phyloP scores from a whole-genome alignment of 192 early-diverging fungal genomes.

The Podila clonocystis region DNA sequence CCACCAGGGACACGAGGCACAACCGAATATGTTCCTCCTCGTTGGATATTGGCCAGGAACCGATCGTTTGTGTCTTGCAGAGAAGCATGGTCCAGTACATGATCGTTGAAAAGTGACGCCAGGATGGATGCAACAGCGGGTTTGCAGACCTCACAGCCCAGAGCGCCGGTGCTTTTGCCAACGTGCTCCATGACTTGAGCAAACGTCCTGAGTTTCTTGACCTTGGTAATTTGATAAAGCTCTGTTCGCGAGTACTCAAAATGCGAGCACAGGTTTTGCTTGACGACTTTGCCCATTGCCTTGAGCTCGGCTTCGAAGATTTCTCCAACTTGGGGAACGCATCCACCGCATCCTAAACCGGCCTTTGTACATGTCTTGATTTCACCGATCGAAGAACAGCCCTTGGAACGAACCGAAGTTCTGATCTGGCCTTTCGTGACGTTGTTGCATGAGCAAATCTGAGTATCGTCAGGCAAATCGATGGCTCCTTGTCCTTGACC shows the following conservation, averaged over 20 bases:
- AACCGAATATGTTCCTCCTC: constrained; percentile 72
- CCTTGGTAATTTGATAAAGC: constrained; percentile 68
- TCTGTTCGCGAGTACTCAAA: constrained; percentile 68
- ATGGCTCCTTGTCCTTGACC: constrained; percentile 52
- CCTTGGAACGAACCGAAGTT: constrained; percentile 51
- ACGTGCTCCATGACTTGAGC: constrained; percentile 56
- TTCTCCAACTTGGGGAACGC: constrained; percentile 64
- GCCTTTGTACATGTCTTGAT: constrained; percentile 69
- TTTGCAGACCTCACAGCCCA: constrained; percentile 72
- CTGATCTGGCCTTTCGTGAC: constrained; percentile 68
- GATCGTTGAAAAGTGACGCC: constrained; percentile 72
- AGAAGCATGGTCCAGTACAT: constrained; percentile 60
- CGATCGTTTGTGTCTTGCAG: constrained; percentile 78
- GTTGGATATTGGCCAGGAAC: constrained; percentile 76
- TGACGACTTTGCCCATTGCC: constrained; percentile 62
- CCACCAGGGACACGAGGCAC: constrained; percentile 73
- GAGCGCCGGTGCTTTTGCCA: constrained; percentile 48
- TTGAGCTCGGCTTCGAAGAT: constrained; percentile 72
- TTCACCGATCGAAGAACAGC: constrained; percentile 60
- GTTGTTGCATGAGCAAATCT: constrained; percentile 80
- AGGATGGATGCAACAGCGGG: constrained; percentile 71
- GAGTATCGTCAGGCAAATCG: constrained; percentile 72
- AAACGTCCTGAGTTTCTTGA: constrained; percentile 65
- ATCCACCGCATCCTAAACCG: constrained; percentile 72
- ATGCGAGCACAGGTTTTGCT: constrained; percentile 67